A percentile compares a stretch with the other conserved stretches of the same genome.
phyloP scores from a whole-genome alignment of 78 protist species.

The Monocercomonoides exilis region DNA sequence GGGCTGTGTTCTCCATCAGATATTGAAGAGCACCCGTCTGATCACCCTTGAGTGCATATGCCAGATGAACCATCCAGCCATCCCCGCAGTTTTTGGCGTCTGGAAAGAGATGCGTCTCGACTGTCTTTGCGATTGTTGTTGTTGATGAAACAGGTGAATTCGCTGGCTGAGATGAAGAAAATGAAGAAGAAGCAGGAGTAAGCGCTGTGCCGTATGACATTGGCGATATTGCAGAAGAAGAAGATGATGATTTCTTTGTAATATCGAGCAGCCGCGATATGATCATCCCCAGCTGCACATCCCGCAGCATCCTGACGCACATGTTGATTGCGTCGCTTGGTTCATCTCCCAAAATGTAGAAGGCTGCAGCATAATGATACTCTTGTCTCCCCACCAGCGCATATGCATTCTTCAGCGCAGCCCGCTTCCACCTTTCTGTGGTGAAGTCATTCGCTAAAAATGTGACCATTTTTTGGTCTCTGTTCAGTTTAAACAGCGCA shows the following conservation, averaged over 20 bases:
- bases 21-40: background rate
- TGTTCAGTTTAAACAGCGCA: background rate
- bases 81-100: background rate
- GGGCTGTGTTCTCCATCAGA: background rate
- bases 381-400: slow-evolving; percentile 27
- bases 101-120: background rate
- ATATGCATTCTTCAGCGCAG: slow-evolving; percentile 48
- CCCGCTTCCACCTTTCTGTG: slow-evolving; percentile 30
- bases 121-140: no score
- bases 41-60: background rate
- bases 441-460: slow-evolving; percentile 34
- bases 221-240: no score
- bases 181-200: no score
- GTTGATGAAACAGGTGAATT: no score
- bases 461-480: background rate
- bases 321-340: background rate
- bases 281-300: slow-evolving; percentile 34
- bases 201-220: no score
- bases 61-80: background rate
- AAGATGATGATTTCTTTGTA: background rate
- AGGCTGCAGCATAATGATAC: slow-evolving; percentile 37
- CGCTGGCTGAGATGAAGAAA: no score
- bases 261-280: slow-evolving; percentile 16
- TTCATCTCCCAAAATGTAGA: slow-evolving; percentile 28
- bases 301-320: background rate